These are phyloP conservation scores for Phaffia rhodozyma DNA, from an alignment of 1,284 basidiomycete genomes.

Conservation along the genomic window DNA sequence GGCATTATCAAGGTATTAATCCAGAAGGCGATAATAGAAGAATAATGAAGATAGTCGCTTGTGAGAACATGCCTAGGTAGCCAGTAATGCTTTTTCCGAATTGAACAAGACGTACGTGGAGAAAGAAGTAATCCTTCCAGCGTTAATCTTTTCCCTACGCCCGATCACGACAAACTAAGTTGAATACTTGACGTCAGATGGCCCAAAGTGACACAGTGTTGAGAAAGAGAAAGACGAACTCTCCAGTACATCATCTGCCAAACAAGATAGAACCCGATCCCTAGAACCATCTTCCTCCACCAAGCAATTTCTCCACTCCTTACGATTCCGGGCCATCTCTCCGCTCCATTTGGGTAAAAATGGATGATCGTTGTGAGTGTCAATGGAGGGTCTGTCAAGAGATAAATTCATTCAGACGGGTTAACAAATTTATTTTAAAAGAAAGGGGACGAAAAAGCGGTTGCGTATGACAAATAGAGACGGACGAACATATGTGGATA, in stretches of 20 bases:
- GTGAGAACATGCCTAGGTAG: not conserved
- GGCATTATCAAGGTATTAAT: too few relatives aligned
- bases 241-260: constrained; percentile 5
- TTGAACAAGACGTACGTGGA: constrained; percentile 40
- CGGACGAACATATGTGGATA: constrained; percentile 56
- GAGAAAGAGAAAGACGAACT: constrained; percentile 22
- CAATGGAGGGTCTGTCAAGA: constrained; percentile 49
- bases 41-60: not conserved
- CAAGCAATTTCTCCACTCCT: constrained; percentile 36
- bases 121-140: constrained; percentile 75
- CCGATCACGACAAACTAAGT: constrained; percentile 66
- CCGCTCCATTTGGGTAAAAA: constrained; percentile 61
- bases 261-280: constrained; percentile 27
- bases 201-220: not conserved
- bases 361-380: constrained; percentile 79
- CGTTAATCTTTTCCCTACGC: constrained; percentile 69
- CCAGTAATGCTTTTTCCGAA: not conserved
- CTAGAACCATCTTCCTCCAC: constrained; percentile 33
- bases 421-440: too few relatives aligned
- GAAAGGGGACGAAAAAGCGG: not conserved
- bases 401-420: not conserved
- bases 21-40: not conserved
- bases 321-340: constrained; percentile 66
- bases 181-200: not conserved
- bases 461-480: constrained; percentile 17